These are phyloP conservation scores for Cyberlindnera americana DNA, from an alignment of 805 yeast genomes.

Conservation along the genomic window DNA sequence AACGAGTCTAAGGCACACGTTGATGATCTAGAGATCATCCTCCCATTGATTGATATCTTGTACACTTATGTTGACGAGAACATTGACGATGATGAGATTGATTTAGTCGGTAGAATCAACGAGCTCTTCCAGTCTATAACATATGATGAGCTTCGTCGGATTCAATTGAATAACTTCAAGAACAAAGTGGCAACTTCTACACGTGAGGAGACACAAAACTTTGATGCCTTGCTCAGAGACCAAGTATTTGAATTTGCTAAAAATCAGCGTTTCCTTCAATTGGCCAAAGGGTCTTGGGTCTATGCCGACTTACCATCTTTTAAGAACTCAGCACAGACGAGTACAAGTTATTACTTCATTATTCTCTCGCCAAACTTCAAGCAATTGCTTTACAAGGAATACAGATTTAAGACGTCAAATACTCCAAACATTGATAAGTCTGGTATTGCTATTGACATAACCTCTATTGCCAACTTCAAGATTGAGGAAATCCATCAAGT, in stretches of 20 bases:
- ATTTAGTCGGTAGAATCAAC: constrained; percentile 42
- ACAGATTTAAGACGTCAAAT: constrained; percentile 39
- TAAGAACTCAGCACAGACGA: constrained; percentile 19
- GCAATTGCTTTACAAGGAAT: constrained; percentile 58
- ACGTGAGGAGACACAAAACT: constrained; percentile 41
- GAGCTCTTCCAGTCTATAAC: constrained; percentile 39
- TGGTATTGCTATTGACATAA: constrained; percentile 47
- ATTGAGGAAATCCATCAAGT: constrained; percentile 47
- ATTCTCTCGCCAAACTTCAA: constrained; percentile 65
- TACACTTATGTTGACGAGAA: constrained; percentile 28
- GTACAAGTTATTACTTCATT: constrained; percentile 48
- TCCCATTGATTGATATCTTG: constrained; percentile 41
- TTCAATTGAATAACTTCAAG: constrained; percentile 47
- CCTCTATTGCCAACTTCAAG: constrained; percentile 48
- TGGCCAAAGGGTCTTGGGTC: constrained; percentile 82
- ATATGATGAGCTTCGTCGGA: constrained; percentile 48
- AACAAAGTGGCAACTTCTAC: constrained; percentile 38
- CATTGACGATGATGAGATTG: constrained; percentile 21
- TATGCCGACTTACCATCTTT: constrained; percentile 52
- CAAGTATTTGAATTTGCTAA: constrained; percentile 70
- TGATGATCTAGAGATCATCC: constrained; percentile 50
- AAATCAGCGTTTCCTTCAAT: constrained; percentile 68
- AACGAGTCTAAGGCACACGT: constrained; percentile 52
- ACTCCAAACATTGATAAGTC: constrained; percentile 61
- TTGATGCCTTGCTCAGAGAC: constrained; percentile 44